These are phyloP conservation scores for Dothideomycetidae sp. DNA, from an alignment of 2,329 filamentous ascomycete species.

Conservation along the genomic window DNA sequence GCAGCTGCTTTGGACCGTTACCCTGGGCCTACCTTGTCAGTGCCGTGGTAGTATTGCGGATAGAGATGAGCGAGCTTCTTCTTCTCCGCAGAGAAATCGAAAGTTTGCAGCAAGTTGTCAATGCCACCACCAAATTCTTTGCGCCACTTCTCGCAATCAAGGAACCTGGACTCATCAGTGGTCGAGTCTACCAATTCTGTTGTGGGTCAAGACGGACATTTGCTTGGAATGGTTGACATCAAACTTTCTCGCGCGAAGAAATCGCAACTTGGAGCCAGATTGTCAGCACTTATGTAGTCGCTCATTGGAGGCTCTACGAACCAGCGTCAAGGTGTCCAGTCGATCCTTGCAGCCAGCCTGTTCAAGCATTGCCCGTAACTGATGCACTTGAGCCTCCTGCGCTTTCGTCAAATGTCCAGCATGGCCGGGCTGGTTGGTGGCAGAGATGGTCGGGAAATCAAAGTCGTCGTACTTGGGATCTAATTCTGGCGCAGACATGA, in stretches of 20 bases:
- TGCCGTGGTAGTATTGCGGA: slow-evolving; percentile 98
- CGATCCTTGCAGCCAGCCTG: slow-evolving; percentile 65
- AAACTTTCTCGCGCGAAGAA: slow-evolving; percentile 90
- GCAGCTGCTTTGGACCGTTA: slow-evolving; percentile 4
- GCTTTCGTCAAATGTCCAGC: slow-evolving; percentile 73
- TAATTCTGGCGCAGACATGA: slow-evolving; percentile 35
- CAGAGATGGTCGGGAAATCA: slow-evolving; percentile 72
- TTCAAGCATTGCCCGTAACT: slow-evolving; percentile 78
- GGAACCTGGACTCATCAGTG: slow-evolving; percentile 51
- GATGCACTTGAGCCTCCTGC: slow-evolving; percentile 79
- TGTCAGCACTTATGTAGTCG: slow-evolving; percentile 1
- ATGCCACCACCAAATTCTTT: slow-evolving; percentile 60
- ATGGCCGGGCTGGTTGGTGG: slow-evolving; percentile 59
- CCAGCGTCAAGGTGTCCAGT: slow-evolving; percentile 83
- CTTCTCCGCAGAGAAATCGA: slow-evolving; percentile 73
- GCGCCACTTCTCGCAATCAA: slow-evolving; percentile 83
- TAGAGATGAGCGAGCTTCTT: slow-evolving; percentile 76
- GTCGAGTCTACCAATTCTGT: slow-evolving; percentile 4
- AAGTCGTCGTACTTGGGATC: slow-evolving; percentile 94
- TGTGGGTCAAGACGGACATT: slow-evolving; percentile 50
- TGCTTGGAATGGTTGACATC: slow-evolving; percentile 68
- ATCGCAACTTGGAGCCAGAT: slow-evolving; percentile 54
- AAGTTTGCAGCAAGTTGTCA: slow-evolving; percentile 63
- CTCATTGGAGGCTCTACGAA: slow-evolving; percentile 30
- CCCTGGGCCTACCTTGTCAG: slow-evolving; percentile 47